Conservation (phyloP, 176 grass and related monocot species). For the Elymus sibiricus region DNA sequence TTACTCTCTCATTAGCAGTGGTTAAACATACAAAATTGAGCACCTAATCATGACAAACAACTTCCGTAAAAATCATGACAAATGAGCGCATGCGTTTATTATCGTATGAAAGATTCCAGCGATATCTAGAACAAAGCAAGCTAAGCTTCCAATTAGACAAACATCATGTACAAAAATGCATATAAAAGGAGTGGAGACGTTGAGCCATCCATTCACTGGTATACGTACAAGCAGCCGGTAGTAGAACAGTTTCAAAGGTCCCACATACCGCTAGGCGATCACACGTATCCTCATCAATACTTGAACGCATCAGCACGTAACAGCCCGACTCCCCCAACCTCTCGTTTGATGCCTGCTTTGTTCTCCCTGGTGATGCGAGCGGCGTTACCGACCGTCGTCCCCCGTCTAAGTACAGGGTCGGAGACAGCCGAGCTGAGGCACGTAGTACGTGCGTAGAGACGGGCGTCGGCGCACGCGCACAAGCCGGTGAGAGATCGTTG, state of each 20-base stretch:
- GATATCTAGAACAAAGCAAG: neutral
- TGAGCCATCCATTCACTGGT: neutral
- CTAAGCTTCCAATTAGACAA: neutral
- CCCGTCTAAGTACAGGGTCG: neutral
- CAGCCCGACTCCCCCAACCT: neutral
- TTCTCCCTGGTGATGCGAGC: neutral
- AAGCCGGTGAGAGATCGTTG: neutral
- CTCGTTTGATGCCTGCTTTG: neutral
- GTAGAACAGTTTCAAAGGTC: too few species aligned
- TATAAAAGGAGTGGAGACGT: neutral
- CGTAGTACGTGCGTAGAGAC: too few species aligned
- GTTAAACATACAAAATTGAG: too few species aligned
- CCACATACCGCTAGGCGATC: too few species aligned
- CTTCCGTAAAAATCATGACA: constrained; percentile 2
- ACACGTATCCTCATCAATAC: neutral
- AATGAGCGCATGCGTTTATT: constrained; percentile 5
- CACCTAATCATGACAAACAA: constrained; percentile 28
- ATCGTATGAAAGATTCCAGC: constrained; percentile 11
- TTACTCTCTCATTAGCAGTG: too few species aligned
- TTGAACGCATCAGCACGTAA: neutral
- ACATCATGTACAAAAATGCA: neutral
- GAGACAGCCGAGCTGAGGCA: neutral
- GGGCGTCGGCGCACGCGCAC: constrained; percentile 9
- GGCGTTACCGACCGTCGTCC: neutral
- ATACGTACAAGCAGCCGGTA: neutral